Evolutionary conservation across 306 rosid genomes (phyloP), one percentile per base, ranked within the genome.

Genomic region (Prosopis cineraria): DNA sequence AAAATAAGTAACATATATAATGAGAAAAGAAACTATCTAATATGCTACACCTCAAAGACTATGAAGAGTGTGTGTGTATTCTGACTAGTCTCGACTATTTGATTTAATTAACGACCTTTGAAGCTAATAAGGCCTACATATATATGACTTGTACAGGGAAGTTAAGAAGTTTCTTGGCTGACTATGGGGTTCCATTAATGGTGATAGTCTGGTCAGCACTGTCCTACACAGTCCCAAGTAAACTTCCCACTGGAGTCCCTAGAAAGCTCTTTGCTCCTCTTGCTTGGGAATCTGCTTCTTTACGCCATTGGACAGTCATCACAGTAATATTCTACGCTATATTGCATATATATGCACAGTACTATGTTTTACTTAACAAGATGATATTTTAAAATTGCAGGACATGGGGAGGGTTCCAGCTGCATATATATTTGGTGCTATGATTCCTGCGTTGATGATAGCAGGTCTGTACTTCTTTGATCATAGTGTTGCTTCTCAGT

Each of bases 401-500:
- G 93, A 94, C 73, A 92, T 92, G 97, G 91, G 78, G 72, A 86
- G 89, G 83, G 91, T 94, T 44, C 81, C 98, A 66, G 81, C 83
- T 1, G 70, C 76, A 58, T 86, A 90, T 60, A 82, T 94, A 52
- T 92, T 90, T 81, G 90, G 84, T 9, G 97, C 97, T 24, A 74
- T 90, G 37, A 64, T 94, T 78, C 98, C 97, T 7, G 97, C 98
- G 47, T 14, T 88, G 68, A 90, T 94, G 98, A 81, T 94, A 33
- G 89, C 98, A 0, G 98, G 94, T 56, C 96, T 92, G 53, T 94
- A 94, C 83, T 94, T 92, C 86, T 94, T 94, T 41, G 97, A 94
- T 73, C 98, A 92, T 14, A 83, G 88, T 37, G 98, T 94, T n/a
- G 98, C 98, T 68, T 88, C 97, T 9, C 98, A 94, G 62, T 0